These are phyloP conservation scores for Rickenella mellea DNA, from an alignment of 768 basidiomycete species.

Conservation along the genomic window DNA sequence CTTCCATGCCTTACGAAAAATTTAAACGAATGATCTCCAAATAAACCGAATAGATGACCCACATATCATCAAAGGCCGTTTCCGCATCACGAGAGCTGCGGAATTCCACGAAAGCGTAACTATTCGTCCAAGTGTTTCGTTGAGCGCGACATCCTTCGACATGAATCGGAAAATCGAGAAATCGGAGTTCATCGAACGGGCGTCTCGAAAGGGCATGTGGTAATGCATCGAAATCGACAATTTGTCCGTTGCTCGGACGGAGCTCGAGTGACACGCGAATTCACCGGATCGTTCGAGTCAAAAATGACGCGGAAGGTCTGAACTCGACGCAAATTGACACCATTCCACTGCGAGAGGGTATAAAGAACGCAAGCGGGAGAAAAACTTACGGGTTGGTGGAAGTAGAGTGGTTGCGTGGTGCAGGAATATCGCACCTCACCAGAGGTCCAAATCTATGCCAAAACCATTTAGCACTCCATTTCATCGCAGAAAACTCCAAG, in stretches of 20 bases:
- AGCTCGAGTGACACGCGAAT: too few relatives aligned
- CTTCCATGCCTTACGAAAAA: conserved; percentile 54
- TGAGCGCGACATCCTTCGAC: conserved; percentile 44
- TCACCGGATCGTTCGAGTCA: conserved; percentile 15
- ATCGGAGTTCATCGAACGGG: conserved; percentile 17
- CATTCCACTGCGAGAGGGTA: not conserved
- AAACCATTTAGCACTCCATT: conserved; percentile 6
- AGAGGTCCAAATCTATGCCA: conserved; percentile 65
- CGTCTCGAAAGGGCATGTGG: conserved; percentile 9
- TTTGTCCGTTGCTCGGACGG: too few relatives aligned
- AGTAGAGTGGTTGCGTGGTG: conserved; percentile 69
- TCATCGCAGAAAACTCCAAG: not conserved
- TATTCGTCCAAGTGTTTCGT: conserved; percentile 38
- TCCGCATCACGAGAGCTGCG: conserved; percentile 70
- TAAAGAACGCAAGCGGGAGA: conserved; percentile 9
- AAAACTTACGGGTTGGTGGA: conserved; percentile 75
- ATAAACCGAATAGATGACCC: conserved; percentile 16
- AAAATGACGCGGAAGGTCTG: not conserved
- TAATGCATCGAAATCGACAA: conserved; percentile 14
- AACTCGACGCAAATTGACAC: not conserved
- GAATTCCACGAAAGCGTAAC: conserved; percentile 85
- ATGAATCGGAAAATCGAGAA: conserved; percentile 17
- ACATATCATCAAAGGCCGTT: conserved; percentile 82
- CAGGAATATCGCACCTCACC: conserved; percentile 84
- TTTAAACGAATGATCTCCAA: not conserved